Evolutionary conservation across 306 rosid genomes (phyloP), one percentile per base, ranked within the genome.

Genomic region (Arachis hypogaea): DNA sequence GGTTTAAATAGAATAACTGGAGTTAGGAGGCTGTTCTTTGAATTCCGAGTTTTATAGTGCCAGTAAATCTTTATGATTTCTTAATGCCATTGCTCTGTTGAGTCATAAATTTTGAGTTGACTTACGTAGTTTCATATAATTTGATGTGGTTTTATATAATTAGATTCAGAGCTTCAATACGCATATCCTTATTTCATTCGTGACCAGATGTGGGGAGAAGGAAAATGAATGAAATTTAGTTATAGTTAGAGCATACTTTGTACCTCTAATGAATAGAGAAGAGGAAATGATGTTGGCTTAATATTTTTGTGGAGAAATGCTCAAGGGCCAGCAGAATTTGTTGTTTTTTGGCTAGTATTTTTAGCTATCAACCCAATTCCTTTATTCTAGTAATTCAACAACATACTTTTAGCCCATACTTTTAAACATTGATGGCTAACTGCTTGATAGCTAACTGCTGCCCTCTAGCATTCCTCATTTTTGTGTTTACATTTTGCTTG

Each of bases 1-100:
- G 59, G 49, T 80, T 66, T 66, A 11, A 40, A 40, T 68, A 49
- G 59, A 84, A 75, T 72, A 75, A 59, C 51, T 45, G 12, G 54
- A 77, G 72, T 57, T 79, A 43, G n/a, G 57, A 60, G 29, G 66
- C 38, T 41, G 62, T 75, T 66, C 68, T 73, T 71, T 69, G 69
- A 76, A 62, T 36, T 77, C 30, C 5, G 47, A 47, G 18, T 80
- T 16, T 42, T 68, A 60, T 8, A 61, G 45, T 43, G 59, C 28
- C 22, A 59, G 67, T 40, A 41, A 67, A 63, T n/a, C n/a, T 45
- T 74, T 68, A n/a, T 16, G 49, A 56, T 63, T 62, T 64, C 40
- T 69, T 55, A 72, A 65, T 69, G 66, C 6, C 18, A 59, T 50
- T 51, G 66, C 50, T 49, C 4, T 6, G 65, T 10, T 16, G 22